These are phyloP conservation scores for Asterella californica DNA, from an alignment of 225 moss, liverwort and hornwort genomes.

Conservation along the genomic window DNA sequence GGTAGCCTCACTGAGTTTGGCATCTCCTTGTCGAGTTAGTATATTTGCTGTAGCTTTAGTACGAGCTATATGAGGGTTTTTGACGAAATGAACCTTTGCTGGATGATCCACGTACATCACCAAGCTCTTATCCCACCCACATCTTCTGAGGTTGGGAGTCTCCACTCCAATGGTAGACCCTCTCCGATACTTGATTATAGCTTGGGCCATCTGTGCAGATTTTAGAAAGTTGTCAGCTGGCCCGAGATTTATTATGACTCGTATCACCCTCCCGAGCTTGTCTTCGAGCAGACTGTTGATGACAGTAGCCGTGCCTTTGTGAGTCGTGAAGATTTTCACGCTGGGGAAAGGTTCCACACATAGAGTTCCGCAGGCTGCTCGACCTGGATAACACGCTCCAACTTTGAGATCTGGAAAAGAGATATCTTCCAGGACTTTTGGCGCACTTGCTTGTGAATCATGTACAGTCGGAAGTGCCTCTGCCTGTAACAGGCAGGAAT, in stretches of 20 bases:
- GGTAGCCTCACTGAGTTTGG: neutral
- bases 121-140: conserved; percentile 6
- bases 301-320: neutral
- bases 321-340: neutral
- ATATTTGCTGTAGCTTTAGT: too few relatives aligned
- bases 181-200: neutral
- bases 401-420: conserved; percentile 2
- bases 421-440: neutral
- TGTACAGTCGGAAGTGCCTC: neutral
- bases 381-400: conserved; percentile 6
- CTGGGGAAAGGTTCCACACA: conserved; percentile 3
- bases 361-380: neutral
- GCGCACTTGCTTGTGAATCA: neutral
- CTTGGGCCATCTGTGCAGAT: neutral
- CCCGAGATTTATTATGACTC: neutral
- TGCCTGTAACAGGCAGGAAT: neutral
- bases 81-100: neutral
- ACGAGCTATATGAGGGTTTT: neutral
- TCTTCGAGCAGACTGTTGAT: conserved; percentile 8
- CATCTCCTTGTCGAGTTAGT: neutral
- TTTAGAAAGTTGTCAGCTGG: neutral
- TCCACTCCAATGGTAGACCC: neutral
- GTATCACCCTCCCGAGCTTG: neutral
- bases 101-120: neutral
- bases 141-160: neutral